A percentile compares a stretch with the other conserved stretches of the same genome.
Evolutionary conservation across 257 asterid species (phyloP).

Genomic region (Plantago major): DNA sequence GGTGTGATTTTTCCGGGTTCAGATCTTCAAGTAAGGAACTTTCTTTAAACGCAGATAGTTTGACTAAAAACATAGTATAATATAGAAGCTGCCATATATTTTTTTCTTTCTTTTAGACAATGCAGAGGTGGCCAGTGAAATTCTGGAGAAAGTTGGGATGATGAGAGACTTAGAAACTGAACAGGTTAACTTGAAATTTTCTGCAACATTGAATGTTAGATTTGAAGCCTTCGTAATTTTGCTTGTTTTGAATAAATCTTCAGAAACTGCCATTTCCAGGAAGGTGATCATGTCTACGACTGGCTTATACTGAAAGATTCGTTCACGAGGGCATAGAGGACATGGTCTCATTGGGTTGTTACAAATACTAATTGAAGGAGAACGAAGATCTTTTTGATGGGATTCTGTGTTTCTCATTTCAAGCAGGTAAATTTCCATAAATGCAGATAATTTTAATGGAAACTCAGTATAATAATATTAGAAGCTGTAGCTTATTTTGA

Average conservation of each 20-base stretch:
- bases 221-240: neutral
- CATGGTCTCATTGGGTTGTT: conserved; percentile 69
- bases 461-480: neutral
- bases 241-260: neutral
- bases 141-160: conserved; percentile 66
- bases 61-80: neutral
- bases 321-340: conserved; percentile 40
- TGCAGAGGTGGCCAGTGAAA: conserved; percentile 64
- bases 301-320: conserved; percentile 46
- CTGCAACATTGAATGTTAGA: neutral
- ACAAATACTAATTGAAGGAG: conserved; percentile 34
- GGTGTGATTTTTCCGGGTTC: too few species aligned
- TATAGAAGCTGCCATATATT: neutral
- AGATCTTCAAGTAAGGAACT: conserved; percentile 44
- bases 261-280: conserved; percentile 55
- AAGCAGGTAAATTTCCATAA: conserved; percentile 26
- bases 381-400: conserved; percentile 48
- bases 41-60: neutral
- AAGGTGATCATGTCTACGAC: conserved; percentile 41
- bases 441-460: neutral
- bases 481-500: too few species aligned
- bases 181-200: conserved; percentile 29
- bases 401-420: conserved; percentile 66
- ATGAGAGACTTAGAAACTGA: conserved; percentile 44
- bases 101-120: neutral